Conservation (phyloP, 371 early-diverging fungal species). For the Actinomucor elegans region DNA sequence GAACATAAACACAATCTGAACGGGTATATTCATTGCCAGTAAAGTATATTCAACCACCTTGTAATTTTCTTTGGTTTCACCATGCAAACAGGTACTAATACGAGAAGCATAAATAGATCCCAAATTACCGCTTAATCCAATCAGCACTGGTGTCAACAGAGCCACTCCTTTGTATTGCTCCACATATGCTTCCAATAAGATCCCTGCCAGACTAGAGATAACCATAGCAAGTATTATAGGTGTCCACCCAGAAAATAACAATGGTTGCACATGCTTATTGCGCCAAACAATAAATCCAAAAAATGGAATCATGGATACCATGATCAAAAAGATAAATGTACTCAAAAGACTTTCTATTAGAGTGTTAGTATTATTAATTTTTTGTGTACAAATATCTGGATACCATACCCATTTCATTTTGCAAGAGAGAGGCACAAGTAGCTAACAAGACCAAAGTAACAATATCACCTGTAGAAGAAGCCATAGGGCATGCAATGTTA, state of each 20-base stretch:
- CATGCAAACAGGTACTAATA: constrained; percentile 77
- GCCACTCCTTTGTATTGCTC: constrained; percentile 77
- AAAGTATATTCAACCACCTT: constrained; percentile 57
- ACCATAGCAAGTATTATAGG: constrained; percentile 77
- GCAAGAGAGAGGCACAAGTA: constrained; percentile 49
- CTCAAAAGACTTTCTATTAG: constrained; percentile 49
- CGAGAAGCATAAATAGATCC: constrained; percentile 83
- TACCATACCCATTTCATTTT: constrained; percentile 37
- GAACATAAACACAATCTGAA: constrained; percentile 67
- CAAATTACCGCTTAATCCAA: constrained; percentile 80
- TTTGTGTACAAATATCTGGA: background rate
- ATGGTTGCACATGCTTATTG: constrained; percentile 63
- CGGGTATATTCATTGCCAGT: constrained; percentile 70
- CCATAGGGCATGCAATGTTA: constrained; percentile 70
- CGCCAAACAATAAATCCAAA: constrained; percentile 57
- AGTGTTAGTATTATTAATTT: background rate
- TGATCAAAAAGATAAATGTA: constrained; percentile 40
- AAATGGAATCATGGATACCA: constrained; percentile 51
- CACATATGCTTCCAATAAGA: constrained; percentile 75
- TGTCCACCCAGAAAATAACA: constrained; percentile 73
- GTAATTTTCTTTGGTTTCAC: constrained; percentile 52
- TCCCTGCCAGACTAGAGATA: constrained; percentile 76
- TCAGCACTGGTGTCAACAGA: constrained; percentile 70
- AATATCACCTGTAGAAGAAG: constrained; percentile 74
- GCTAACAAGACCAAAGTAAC: constrained; percentile 65